phyloP scores from a whole-genome alignment of 1,284 basidiomycete genomes.

The Leccinum pachyderme region DNA sequence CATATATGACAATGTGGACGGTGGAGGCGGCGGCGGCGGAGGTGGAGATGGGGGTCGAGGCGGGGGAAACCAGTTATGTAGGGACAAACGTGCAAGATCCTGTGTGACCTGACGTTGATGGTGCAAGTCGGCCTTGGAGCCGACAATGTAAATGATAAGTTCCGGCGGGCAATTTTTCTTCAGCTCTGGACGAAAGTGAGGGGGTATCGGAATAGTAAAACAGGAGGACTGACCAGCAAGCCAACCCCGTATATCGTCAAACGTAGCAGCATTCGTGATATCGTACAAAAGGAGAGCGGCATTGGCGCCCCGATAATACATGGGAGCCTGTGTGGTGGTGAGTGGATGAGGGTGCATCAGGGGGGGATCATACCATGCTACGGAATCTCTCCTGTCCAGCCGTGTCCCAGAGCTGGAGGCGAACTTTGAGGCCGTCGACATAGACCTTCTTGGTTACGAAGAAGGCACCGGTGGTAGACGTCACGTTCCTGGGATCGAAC shows the following conservation, averaged over 20 bases:
- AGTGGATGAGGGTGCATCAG: constrained; percentile 17
- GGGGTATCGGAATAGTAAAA: constrained; percentile 1
- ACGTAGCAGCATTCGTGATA: constrained; percentile 88
- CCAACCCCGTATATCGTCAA: constrained; percentile 92
- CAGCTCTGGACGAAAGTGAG: constrained; percentile 55
- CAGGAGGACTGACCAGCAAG: constrained; percentile 63
- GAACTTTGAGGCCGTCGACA: constrained; percentile 85
- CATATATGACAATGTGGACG: constrained; percentile 76
- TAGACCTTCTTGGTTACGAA: constrained; percentile 94
- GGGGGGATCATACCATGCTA: constrained; percentile 68
- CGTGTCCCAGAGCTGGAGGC: constrained; percentile 90
- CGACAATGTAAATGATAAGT: constrained; percentile 90
- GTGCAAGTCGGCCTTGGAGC: constrained; percentile 82
- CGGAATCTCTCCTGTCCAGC: constrained; percentile 97
- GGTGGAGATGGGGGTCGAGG: constrained; percentile 53
- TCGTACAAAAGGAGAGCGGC: constrained; percentile 97
- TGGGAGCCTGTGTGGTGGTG: constrained; percentile 69
- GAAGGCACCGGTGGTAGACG: constrained; percentile 92
- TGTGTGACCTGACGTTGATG: constrained; percentile 70
- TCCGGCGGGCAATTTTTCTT: constrained; percentile 84
- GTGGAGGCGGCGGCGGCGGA: constrained; percentile 57
- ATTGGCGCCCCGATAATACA: constrained; percentile 99
- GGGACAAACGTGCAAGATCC: constrained; percentile 76
- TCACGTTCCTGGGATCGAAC: constrained; percentile 83
- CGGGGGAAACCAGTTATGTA: constrained; percentile 83